Conservation (phyloP, 208 protist species). For the Tetramitus jugosus region DNA sequence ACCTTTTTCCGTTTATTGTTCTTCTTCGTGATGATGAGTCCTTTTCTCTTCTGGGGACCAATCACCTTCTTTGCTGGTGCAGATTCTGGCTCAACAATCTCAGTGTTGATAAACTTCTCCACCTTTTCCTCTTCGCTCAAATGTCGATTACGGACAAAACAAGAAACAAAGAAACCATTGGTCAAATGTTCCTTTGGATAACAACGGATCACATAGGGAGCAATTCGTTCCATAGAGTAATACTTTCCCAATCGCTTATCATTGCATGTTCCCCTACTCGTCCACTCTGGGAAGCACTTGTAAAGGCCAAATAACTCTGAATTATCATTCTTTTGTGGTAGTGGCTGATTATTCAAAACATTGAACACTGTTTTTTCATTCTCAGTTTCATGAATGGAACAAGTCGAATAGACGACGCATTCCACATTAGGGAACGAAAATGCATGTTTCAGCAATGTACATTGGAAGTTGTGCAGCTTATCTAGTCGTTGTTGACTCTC, state of each 20-base stretch:
- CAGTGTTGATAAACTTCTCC: too few species aligned
- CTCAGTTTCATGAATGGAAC: constrained; percentile 71
- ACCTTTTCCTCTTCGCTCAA: too few species aligned
- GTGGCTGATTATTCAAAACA: too few species aligned
- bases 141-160: too few species aligned
- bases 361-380: constrained; percentile 64
- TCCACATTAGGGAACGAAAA: constrained; percentile 67
- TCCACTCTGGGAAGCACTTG: neutral
- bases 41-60: too few species aligned
- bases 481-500: constrained; percentile 45
- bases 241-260: too few species aligned
- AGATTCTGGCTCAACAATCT: too few species aligned
- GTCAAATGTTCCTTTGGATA: neutral
- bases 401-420: constrained; percentile 78
- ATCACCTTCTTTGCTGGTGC: too few species aligned
- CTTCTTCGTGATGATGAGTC: too few species aligned
- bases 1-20: too few species aligned
- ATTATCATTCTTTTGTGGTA: constrained; percentile 7
- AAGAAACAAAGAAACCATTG: neutral
- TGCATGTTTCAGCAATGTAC: constrained; percentile 68
- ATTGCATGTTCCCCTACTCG: neutral
- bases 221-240: neutral
- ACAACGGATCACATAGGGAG: neutral
- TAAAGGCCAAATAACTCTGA: neutral
- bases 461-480: constrained; percentile 64